phyloP scores from a whole-genome alignment of 345 rosid species.

The Hibiscus mutabilis region DNA sequence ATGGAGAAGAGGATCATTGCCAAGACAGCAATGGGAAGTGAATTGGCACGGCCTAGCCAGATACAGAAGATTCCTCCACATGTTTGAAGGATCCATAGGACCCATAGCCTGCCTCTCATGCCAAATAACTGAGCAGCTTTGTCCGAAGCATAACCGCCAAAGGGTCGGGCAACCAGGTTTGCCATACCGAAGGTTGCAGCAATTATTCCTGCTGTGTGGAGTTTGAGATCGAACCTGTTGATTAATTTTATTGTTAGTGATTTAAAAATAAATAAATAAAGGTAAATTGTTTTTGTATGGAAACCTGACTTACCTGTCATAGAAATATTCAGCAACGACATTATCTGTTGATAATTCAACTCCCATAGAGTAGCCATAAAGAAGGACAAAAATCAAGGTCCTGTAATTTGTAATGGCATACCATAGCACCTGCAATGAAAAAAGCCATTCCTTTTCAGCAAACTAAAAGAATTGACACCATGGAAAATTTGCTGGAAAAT shows the following conservation, averaged over 20 bases:
- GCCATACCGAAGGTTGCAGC: constrained; percentile 88
- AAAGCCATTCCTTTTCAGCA: neutral
- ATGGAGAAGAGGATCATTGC: constrained; percentile 72
- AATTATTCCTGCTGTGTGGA: constrained; percentile 63
- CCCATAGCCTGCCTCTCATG: constrained; percentile 82
- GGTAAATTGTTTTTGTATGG: neutral
- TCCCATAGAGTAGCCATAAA: constrained; percentile 87
- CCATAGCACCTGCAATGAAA: constrained; percentile 57
- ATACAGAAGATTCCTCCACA: constrained; percentile 66
- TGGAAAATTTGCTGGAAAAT: neutral
- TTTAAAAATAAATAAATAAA: neutral
- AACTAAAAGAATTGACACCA: neutral
- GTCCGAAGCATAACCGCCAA: constrained; percentile 70
- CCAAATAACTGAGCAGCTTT: constrained; percentile 45
- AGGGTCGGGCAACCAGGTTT: constrained; percentile 62
- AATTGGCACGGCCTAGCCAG: constrained; percentile 59
- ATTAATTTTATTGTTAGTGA: neutral
- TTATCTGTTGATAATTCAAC: constrained; percentile 78
- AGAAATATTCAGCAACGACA: constrained; percentile 78
- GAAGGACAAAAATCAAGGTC: constrained; percentile 83
- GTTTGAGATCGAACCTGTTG: constrained; percentile 58
- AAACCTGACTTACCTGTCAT: constrained; percentile 36
- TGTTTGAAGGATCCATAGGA: constrained; percentile 65
- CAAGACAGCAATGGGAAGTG: constrained; percentile 57
- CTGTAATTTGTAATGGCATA: constrained; percentile 76